A percentile compares a stretch with the other conserved stretches of the same genome.
Conservation (phyloP, 2,329 filamentous ascomycete species). For the Monilinia polystroma region DNA sequence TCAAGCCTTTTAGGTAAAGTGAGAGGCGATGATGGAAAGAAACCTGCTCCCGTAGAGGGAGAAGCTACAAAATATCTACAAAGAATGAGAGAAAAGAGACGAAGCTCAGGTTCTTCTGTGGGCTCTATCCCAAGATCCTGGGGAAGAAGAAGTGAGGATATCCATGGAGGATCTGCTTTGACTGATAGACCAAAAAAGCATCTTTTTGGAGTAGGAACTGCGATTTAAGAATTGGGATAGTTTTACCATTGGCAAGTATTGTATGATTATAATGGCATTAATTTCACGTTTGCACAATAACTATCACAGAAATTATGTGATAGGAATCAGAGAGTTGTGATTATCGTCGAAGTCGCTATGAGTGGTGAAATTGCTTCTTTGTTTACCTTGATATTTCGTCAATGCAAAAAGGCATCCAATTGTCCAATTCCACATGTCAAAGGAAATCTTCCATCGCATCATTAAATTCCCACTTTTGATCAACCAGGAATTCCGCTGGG, state of each 20-base stretch:
- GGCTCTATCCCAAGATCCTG: background rate
- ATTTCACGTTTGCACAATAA: background rate
- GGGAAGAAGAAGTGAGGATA: conserved; percentile 1
- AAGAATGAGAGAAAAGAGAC: conserved; percentile 14
- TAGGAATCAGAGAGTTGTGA: background rate
- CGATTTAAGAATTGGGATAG: background rate
- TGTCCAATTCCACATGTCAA: background rate
- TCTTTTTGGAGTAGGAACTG: background rate
- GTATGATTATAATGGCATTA: background rate
- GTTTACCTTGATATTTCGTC: background rate
- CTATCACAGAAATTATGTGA: background rate
- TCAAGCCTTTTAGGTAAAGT: conserved; percentile 15
- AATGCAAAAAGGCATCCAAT: background rate
- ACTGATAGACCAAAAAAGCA: conserved; percentile 1
- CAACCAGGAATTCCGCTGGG: background rate
- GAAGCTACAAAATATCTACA: conserved; percentile 21
- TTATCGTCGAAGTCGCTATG: background rate
- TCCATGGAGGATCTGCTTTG: background rate
- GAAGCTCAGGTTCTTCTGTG: conserved; percentile 6
- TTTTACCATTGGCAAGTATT: background rate
- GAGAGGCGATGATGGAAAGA: background rate
- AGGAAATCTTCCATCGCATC: background rate
- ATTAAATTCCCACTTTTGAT: background rate
- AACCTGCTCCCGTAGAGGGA: background rate
- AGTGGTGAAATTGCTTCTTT: background rate